Base-by-base conservation (phyloP, 495 filamentous ascomycete genomes). In the Aspergillus ellipticus region DNA sequence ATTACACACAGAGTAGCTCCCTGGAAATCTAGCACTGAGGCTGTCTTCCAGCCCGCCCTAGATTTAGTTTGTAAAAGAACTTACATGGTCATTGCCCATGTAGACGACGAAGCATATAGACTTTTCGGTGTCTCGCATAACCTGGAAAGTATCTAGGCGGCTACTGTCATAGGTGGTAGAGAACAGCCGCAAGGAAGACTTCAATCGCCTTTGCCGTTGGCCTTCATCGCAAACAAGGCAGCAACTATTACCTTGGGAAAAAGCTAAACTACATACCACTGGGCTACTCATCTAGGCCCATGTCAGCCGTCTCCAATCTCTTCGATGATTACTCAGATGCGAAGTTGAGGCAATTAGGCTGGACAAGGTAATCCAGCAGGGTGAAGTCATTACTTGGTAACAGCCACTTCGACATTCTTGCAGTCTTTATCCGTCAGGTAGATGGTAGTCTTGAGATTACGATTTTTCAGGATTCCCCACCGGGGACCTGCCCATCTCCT, bases 361-460 rank as follows among this genome's bases (percentile, higher is more conserved):
- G 0, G 74, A 78, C 51, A 37, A 45, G 13, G 19, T 67, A 10
- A 55, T 78, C 5, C 53, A 60, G n/a, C 52, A 28, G 6, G 61
- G 48, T 4, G 65, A 63, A 57, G 15, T 55, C 53, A 10, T 64
- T 60, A 9, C 67, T 64, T 33, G 69, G 74, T 8, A 58, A 54
- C n/a, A 73, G 76, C 16, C 78, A 77, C 59, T 67, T 67, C 11
- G 73, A 76, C 47, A 73, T 77, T n/a, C 47, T 79, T 5, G 66
- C 69, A 6, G 56, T 75, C 8, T 71, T 66, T n/a, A 62, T 72
- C 8, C 69, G 73, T 8, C 75, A 79, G 47, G 66, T 67, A 11
- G 76, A 70, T 51, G 75, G 73, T 24, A 69, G 70, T 10, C 70
- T 73, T 26, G 76, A 77, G 29, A 33, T 78, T 5, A 77, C 70